Base-by-base conservation (phyloP, 2,329 filamentous ascomycete genomes). In the Stachybotrys chartarum region DNA sequence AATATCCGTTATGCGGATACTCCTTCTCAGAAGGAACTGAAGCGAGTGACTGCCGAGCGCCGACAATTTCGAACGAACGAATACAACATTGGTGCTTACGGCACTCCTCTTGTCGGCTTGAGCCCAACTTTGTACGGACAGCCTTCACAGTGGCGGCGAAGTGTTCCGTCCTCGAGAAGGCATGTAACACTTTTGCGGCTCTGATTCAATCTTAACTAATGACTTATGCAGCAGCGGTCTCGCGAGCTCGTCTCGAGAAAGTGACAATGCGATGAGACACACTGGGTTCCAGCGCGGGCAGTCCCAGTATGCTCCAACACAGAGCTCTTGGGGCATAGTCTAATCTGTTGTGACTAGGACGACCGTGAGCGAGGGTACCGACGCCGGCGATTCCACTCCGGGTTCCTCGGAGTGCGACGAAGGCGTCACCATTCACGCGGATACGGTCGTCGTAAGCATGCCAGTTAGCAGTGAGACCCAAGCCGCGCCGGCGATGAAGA, bases 1-100 rank as follows among this genome's bases (percentile, higher is more conserved):
- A 92, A 97, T 74, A 91, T 99, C 63, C 92, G 94, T 61, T 99
- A 96, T 70, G 93, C 95, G 59, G 94, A 99, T 68, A 99, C 94
- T 44, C 90, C 94, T 55, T 89, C 93, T 59, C 94, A 99, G 73
- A 99, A 99, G 78, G 85, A 94, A 68, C 81, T 99, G 63, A 99
- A 99, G 81, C 88, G 94, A 60, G 88, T 97, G 69, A 97, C 93
- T 47, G 91, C 94, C 35, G 91, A 96, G 70, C 90, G 92, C 56
- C 91, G 94, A 58, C 91, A 96, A 67, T 97, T 96, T 75, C 90
- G 94, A 57, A 94, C 93, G 56, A 94, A 94, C 56, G 94, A 97
- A 76, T 97, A 97, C 75, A 92, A 92, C 64, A 85, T 86, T 58
- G 83, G 84, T 56, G 84, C 84, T 48, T 87, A 87, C 63, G 84